phyloP scores from a whole-genome alignment of 331 rosid genomes.

The Stylosanthes scabra region DNA sequence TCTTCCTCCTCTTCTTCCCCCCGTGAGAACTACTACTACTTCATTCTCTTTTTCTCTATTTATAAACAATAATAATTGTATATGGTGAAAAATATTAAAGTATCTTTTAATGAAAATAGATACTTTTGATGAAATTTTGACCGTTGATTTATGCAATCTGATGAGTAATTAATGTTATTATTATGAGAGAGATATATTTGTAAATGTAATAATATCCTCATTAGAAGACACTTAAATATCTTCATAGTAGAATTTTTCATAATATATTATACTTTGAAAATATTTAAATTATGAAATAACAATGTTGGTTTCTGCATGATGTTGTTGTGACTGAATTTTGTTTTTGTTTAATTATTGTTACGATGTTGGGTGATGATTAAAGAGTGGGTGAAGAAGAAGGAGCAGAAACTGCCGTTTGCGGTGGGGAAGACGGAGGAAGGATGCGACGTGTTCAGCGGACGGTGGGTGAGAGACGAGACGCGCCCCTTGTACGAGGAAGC shows the following conservation, averaged over 20 bases:
- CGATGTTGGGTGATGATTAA: background rate
- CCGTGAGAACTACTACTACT: constrained; percentile 47
- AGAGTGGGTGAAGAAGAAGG: constrained; percentile 48
- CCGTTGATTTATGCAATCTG: no score
- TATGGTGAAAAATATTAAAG: no score
- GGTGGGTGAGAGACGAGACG: constrained; percentile 84
- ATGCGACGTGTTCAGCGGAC: constrained; percentile 82
- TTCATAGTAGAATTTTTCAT: no score
- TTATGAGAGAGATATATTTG: no score
- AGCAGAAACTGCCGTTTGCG: constrained; percentile 61
- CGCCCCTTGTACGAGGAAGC: constrained; percentile 86
- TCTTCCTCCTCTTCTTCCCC: constrained; percentile 27
- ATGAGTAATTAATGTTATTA: no score
- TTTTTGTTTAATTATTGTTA: background rate
- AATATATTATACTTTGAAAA: no score
- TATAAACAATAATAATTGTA: background rate
- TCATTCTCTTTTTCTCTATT: background rate
- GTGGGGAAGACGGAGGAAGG: constrained; percentile 60
- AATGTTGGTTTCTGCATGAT: no score
- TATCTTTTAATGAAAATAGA: no score
- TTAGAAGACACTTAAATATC: no score
- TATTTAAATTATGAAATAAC: no score
- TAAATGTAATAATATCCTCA: no score
- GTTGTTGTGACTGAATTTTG: background rate
- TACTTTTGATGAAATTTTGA: no score